Conservation (phyloP, 2,329 filamentous ascomycete genomes). For the Trichoderma brevicompactum region DNA sequence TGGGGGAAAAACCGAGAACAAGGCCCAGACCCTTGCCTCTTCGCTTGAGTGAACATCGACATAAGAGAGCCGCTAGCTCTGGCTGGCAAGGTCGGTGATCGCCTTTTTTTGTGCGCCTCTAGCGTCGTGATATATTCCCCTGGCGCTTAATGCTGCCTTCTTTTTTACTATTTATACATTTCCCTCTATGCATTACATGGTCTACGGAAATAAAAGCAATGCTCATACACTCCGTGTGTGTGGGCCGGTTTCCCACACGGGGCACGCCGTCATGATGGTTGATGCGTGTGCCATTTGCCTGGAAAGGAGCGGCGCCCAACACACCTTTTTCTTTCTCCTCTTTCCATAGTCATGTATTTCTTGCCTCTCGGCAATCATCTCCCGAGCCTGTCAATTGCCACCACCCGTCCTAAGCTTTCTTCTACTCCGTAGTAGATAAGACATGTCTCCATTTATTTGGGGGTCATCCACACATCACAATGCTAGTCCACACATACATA, state of each 20-base stretch:
- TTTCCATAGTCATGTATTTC: not conserved
- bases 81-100: not conserved
- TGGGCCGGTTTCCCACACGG: not conserved
- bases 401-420: not conserved
- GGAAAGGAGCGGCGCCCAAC: not conserved
- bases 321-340: not conserved
- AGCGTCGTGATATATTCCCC: not conserved
- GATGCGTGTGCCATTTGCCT: not conserved
- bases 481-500: no score
- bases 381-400: constrained; percentile 1
- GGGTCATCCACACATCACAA: constrained; percentile 10
- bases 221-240: not conserved
- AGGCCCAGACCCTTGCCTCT: not conserved
- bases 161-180: constrained; percentile 15
- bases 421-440: constrained; percentile 5
- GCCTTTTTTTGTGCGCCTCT: not conserved
- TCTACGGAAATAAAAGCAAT: not conserved
- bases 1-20: not conserved
- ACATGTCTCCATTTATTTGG: constrained; percentile 14
- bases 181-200: not conserved
- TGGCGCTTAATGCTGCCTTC: not conserved
- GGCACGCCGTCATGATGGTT: not conserved
- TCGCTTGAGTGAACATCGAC: constrained; percentile 14
- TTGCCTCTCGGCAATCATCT: not conserved
- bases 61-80: constrained; percentile 16